These are phyloP conservation scores for Cyberlindnera xishuangbannaensis DNA, from an alignment of 805 yeast species.

Conservation along the genomic window DNA sequence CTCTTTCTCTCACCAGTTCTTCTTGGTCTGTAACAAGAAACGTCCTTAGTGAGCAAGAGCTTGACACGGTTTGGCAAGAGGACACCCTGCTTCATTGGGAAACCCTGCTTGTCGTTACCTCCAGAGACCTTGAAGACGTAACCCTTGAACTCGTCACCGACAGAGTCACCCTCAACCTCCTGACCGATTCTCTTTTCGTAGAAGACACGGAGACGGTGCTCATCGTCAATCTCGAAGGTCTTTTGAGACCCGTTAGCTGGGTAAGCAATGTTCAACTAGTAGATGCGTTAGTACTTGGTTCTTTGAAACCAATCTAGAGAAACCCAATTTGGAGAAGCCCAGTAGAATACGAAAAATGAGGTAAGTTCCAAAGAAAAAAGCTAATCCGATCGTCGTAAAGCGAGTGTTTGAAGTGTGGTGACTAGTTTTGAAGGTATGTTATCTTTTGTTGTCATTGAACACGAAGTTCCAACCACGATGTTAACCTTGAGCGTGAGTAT, in stretches of 20 bases:
- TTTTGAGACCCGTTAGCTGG: constrained; percentile 99
- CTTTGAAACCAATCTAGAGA: too few relatives aligned
- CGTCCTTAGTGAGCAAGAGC: constrained; percentile 87
- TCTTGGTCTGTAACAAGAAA: constrained; percentile 99
- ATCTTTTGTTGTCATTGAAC: too few relatives aligned
- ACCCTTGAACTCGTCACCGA: constrained; percentile 98
- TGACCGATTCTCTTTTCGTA: constrained; percentile 99
- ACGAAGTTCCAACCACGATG: too few relatives aligned
- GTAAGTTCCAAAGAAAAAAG: too few relatives aligned
- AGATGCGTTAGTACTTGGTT: constrained; percentile 73
- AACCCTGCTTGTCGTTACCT: constrained; percentile 99
- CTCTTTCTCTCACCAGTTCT: constrained; percentile 99
- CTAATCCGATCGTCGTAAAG: too few relatives aligned
- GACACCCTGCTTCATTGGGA: constrained; percentile 99
- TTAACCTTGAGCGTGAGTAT: too few relatives aligned
- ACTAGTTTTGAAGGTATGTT: too few relatives aligned
- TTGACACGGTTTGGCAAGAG: constrained; percentile 99
- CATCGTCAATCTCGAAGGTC: constrained; percentile 96
- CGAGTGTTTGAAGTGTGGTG: too few relatives aligned
- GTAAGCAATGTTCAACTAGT: constrained; percentile 95
- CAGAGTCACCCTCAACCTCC: constrained; percentile 98
- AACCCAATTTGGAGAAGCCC: too few relatives aligned
- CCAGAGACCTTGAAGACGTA: constrained; percentile 98
- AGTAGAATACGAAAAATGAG: too few relatives aligned
- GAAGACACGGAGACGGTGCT: constrained; percentile 96